Percentiles rank a stretch among this genome's conserved stretches.
Conservation (phyloP, 2,329 filamentous ascomycete species). For the Fonsecaea nubica region DNA sequence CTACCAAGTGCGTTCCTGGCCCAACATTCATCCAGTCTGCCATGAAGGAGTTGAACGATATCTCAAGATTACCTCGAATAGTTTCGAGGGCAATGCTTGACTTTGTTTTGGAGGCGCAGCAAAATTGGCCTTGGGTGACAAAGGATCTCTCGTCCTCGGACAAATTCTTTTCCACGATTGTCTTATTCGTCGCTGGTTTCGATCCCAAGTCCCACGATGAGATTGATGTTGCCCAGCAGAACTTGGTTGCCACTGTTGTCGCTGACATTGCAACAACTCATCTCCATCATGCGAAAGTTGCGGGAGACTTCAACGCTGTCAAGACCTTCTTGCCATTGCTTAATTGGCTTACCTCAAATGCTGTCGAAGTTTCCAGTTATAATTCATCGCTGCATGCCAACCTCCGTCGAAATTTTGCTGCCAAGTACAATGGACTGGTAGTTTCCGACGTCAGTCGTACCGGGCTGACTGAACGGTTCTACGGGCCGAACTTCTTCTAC, state of each 20-base stretch:
- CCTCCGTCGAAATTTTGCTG: conserved; percentile 81
- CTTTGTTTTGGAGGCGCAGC: conserved; percentile 86
- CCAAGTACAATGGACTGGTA: conserved; percentile 74
- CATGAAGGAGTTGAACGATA: conserved; percentile 70
- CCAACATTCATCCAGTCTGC: conserved; percentile 77
- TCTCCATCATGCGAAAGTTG: conserved; percentile 82
- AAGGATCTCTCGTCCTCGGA: conserved; percentile 76
- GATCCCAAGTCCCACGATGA: conserved; percentile 60
- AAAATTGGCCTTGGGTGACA: conserved; percentile 95
- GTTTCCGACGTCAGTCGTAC: conserved; percentile 84
- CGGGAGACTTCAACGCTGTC: conserved; percentile 70
- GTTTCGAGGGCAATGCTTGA: conserved; percentile 79
- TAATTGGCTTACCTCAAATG: conserved; percentile 79
- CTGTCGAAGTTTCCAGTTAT: conserved; percentile 78
- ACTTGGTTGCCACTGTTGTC: conserved; percentile 77
- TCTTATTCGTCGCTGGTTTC: conserved; percentile 70
- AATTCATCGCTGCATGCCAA: conserved; percentile 87
- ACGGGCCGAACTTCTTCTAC: conserved; percentile 84
- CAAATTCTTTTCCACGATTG: conserved; percentile 73
- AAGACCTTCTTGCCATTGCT: conserved; percentile 76
- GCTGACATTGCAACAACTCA: conserved; percentile 91
- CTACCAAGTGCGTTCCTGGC: conserved; percentile 49
- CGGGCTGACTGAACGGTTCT: conserved; percentile 65
- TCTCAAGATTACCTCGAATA: conserved; percentile 68
- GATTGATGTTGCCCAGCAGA: conserved; percentile 61